Evolutionary conservation across 176 grass and related monocot genomes (phyloP).

Genomic region (Raddia guianensis): DNA sequence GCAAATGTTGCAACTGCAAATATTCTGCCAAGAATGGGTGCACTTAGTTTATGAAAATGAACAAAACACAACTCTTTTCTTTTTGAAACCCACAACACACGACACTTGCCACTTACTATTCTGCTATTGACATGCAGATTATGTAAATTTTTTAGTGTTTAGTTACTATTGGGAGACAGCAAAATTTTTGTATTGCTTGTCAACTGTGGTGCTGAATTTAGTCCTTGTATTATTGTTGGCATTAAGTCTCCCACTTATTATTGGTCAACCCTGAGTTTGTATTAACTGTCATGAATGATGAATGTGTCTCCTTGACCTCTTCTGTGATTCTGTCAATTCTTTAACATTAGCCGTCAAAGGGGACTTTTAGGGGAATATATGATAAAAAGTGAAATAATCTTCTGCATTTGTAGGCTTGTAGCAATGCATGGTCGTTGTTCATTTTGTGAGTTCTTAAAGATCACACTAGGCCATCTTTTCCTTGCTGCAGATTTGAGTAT

Average conservation of each 20-base stretch:
- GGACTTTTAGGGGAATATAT: neutral
- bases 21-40: neutral
- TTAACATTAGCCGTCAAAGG: neutral
- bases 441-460: neutral
- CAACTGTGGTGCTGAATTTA: conserved; percentile 32
- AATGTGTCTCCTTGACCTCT: neutral
- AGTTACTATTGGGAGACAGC: neutral
- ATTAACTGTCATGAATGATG: conserved; percentile 1
- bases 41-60: conserved; percentile 29
- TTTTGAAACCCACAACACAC: neutral
- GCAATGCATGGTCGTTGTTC: neutral
- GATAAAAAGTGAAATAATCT: neutral
- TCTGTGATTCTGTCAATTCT: neutral
- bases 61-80: neutral
- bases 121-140: conserved; percentile 1
- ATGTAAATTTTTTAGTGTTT: conserved; percentile 11
- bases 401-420: conserved; percentile 5
- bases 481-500: neutral
- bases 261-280: conserved; percentile 19
- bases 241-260: conserved; percentile 6
- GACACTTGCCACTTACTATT: conserved; percentile 9
- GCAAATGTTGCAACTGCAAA: neutral
- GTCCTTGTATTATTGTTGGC: conserved; percentile 9
- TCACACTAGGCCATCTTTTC: neutral
- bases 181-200: conserved; percentile 36